A percentile compares a stretch with the other conserved stretches of the same genome.
Evolutionary conservation across 352 stramenopile genomes (phyloP).

Genomic region (Phytophthora litchii): DNA sequence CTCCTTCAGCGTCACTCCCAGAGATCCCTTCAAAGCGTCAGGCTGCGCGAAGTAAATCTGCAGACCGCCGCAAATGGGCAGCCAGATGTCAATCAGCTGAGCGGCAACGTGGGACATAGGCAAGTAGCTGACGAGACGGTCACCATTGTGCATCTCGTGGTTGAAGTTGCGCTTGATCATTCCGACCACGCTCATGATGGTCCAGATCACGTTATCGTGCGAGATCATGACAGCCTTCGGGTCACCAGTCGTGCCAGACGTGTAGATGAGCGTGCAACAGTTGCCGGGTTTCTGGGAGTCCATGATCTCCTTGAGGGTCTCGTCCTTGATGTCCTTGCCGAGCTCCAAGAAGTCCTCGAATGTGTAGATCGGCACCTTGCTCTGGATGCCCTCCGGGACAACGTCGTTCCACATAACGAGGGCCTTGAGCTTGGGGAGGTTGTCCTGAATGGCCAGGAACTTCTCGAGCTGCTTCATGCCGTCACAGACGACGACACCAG

Average conservation of each 20-base stretch:
- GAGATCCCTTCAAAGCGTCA: constrained; percentile 90
- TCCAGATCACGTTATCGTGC: constrained; percentile 94
- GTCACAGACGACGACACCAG: constrained; percentile 93
- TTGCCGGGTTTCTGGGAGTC: constrained; percentile 81
- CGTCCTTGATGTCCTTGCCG: constrained; percentile 67
- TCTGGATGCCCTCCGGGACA: constrained; percentile 73
- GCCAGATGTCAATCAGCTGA: constrained; percentile 88
- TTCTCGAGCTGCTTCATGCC: constrained; percentile 94
- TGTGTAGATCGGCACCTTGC: constrained; percentile 70
- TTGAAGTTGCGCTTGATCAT: constrained; percentile 71
- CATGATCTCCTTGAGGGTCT: constrained; percentile 74
- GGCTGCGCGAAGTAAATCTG: constrained; percentile 90
- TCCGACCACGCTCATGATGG: constrained; percentile 61
- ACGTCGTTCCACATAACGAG: constrained; percentile 93
- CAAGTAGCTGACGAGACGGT: constrained; percentile 89
- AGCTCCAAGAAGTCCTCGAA: constrained; percentile 85
- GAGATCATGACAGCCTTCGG: constrained; percentile 98
- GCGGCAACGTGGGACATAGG: constrained; percentile 91
- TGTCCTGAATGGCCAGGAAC: constrained; percentile 88
- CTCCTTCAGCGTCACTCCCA: constrained; percentile 86
- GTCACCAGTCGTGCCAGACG: constrained; percentile 93
- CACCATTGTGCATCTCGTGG: constrained; percentile 58
- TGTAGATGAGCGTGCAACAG: constrained; percentile 94
- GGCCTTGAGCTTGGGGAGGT: constrained; percentile 92
- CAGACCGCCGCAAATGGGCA: constrained; percentile 65